phyloP scores from a whole-genome alignment of 2,329 filamentous ascomycete species.

The Ophiostoma perfectum region DNA sequence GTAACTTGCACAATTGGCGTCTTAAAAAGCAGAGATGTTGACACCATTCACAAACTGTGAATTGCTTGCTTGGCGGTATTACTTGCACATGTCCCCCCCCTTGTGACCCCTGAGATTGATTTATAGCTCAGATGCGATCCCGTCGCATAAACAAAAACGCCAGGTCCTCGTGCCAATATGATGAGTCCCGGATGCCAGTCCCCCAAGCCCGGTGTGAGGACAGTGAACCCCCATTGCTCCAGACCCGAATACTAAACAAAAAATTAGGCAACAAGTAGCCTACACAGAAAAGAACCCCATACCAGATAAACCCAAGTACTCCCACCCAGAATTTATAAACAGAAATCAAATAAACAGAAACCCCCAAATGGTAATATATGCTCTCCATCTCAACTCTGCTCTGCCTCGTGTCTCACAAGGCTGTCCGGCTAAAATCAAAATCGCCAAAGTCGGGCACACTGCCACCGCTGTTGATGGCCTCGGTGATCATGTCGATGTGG shows the following conservation, averaged over 20 bases:
- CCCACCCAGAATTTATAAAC: background rate
- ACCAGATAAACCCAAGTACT: background rate
- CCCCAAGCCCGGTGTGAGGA: background rate
- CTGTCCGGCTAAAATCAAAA: conserved; percentile 19
- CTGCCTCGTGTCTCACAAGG: background rate
- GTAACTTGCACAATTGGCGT: background rate
- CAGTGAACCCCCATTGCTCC: background rate
- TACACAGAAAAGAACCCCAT: background rate
- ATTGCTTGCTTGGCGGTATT: too few species aligned
- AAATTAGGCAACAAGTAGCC: background rate
- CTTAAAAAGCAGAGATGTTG: too few species aligned
- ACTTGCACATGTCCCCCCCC: too few species aligned
- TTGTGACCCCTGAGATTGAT: too few species aligned
- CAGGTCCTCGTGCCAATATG: background rate
- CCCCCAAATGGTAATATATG: background rate
- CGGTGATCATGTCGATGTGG: conserved; percentile 44
- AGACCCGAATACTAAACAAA: background rate
- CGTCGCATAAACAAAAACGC: background rate
- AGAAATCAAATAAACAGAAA: background rate
- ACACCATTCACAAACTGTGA: too few species aligned
- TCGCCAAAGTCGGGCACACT: conserved; percentile 15
- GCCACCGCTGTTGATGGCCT: conserved; percentile 31
- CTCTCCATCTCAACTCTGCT: too few species aligned
- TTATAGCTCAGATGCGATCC: background rate
- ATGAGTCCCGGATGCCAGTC: background rate